phyloP scores from a whole-genome alignment of 2,329 filamentous ascomycete species.

The Arachnopeziza araneosa region DNA sequence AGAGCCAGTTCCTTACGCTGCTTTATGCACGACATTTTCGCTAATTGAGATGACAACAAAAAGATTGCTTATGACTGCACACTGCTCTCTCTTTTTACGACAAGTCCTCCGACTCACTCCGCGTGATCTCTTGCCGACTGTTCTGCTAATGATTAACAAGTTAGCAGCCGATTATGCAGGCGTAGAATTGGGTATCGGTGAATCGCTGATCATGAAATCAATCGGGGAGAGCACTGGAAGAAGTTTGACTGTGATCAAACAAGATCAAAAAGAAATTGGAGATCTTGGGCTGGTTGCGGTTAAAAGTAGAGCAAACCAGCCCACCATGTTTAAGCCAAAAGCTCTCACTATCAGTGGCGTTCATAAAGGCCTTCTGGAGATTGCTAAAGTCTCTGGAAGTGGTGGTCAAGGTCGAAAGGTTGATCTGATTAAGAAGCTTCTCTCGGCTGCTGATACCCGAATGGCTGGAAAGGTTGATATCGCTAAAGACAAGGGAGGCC shows the following conservation, averaged over 20 bases:
- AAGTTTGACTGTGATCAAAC: slow-evolving; percentile 83
- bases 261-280: slow-evolving; percentile 92
- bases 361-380: slow-evolving; percentile 79
- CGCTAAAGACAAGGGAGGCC: slow-evolving; percentile 82
- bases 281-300: slow-evolving; percentile 92
- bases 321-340: slow-evolving; percentile 98
- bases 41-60: slow-evolving; percentile 94
- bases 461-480: slow-evolving; percentile 79
- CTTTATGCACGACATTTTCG: slow-evolving; percentile 90
- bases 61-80: slow-evolving; percentile 77
- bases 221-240: slow-evolving; percentile 93
- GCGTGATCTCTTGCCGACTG: slow-evolving; percentile 77
- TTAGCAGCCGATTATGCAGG: slow-evolving; percentile 94
- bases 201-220: slow-evolving; percentile 97
- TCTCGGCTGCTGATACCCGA: slow-evolving; percentile 81
- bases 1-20: slow-evolving; percentile 86
- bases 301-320: slow-evolving; percentile 90
- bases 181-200: slow-evolving; percentile 95
- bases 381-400: slow-evolving; percentile 80
- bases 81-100: slow-evolving; percentile 84
- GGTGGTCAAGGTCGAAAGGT: slow-evolving; percentile 89
- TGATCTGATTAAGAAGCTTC: slow-evolving; percentile 88
- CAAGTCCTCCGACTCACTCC: slow-evolving; percentile 93
- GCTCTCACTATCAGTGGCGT: slow-evolving; percentile 81
- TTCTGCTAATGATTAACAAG: slow-evolving; percentile 97